Base-by-base conservation (phyloP, 2,329 filamentous ascomycete species). In the Aspergillus sp. region DNA sequence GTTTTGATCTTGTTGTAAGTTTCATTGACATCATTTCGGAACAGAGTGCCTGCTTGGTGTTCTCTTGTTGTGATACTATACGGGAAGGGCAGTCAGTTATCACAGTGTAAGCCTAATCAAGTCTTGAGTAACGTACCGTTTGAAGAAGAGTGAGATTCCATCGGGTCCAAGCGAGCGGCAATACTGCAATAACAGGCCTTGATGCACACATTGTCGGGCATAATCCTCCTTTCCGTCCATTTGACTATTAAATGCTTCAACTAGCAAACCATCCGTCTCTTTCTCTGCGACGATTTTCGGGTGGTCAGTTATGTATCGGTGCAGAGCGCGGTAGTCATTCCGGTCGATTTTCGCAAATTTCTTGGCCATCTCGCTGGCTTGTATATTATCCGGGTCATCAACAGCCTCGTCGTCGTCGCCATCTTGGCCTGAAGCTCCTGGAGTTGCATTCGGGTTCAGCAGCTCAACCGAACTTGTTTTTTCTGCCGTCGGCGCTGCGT, bases 131-230 rank as follows among this genome's bases (percentile, higher is more conserved):
- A 68, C 72, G 47, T 73, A 80, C 80, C 93, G 89, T 78, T 95
- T 96, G 84, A 99, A 99, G 82, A 99, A 99, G 30, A 98, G 78
- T 5, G 86, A 84, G 8, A 97, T 92, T 20, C 93, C 93, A 68
- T 98, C 91, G 63, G 86, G 86, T 60, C 93, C 93, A 6, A 99
- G 82, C 42, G 91, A 89, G 9, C 93, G 86, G 77, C 95, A 99
- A 79, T 99, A 99, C 74, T 99, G 95, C 41, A 99, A 79, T 12
- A 99, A 82, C 15, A 98, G 82, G 3, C 89, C 93, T 73, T 98
- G 93, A 76, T 99, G 95, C 20, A 99, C 92, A 75, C 88, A 97
- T 73, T 93, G 90, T 48, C 88, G 85, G 4, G 91, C 87, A 64
- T 89, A 85, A n/a, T 90, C 88, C 55, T 89, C 85, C 64, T 90